Evolutionary conservation across 768 basidiomycete genomes (phyloP).

Genomic region (Phylloporus scabripes): DNA sequence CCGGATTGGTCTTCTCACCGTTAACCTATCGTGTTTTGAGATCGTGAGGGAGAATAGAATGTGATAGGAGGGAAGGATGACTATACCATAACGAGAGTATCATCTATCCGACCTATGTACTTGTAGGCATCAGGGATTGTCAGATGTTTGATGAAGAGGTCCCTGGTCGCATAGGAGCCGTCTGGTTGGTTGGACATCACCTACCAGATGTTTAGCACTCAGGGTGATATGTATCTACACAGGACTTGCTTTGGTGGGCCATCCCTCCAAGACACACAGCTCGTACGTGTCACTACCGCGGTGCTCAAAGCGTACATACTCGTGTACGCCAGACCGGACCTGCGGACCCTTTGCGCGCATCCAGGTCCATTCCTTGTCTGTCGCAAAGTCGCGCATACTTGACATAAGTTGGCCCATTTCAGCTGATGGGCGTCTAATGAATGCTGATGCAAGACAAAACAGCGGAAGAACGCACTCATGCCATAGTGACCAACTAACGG

Average conservation of each 20-base stretch:
- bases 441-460: no score
- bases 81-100: constrained; percentile 42
- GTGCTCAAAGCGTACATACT: constrained; percentile 41
- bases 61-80: not conserved
- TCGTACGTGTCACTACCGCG: constrained; percentile 41
- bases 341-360: constrained; percentile 31
- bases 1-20: constrained; percentile 56
- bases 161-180: constrained; percentile 51
- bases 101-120: constrained; percentile 51
- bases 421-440: not conserved
- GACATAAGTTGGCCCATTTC: constrained; percentile 41
- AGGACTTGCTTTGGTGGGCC: constrained; percentile 41
- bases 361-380: constrained; percentile 56
- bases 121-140: constrained; percentile 38
- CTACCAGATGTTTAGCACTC: constrained; percentile 5
- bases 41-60: constrained; percentile 4
- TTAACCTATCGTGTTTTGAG: constrained; percentile 27
- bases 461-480: constrained; percentile 32
- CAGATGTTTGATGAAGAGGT: constrained; percentile 47
- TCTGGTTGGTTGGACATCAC: constrained; percentile 42
- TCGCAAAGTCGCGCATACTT: constrained; percentile 42
- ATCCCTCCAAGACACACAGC: constrained; percentile 46
- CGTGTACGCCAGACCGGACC: constrained; percentile 11
- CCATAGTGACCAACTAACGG: constrained; percentile 47
- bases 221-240: no score